Evolutionary conservation across 2,329 filamentous ascomycete genomes (phyloP), one percentile per base, ranked within the genome.

Genomic region (Alternaria conjuncta): DNA sequence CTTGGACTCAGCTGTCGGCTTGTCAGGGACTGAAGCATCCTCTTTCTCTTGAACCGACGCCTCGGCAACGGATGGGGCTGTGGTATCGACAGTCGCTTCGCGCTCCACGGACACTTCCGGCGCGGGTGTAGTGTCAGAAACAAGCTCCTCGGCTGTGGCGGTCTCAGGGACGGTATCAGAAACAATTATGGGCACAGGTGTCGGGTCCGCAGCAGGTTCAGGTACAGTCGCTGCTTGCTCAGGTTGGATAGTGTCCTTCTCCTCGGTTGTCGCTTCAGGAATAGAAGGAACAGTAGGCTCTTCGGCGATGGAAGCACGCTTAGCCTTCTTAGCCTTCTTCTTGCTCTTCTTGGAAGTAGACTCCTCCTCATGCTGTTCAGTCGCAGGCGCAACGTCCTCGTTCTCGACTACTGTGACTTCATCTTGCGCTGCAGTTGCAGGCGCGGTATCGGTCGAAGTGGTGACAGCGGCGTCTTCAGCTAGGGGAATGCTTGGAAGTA

Each of bases 261-360:
- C 51, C 55, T 60, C 53, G 21, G 43, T 25, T 7, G 54, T 53
- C 13, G 55, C 49, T 11, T 57, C 54, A 7, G 55, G 13, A 26
- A 54, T 2, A n/a, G 58, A 20, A n/a, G 4, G 25, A 2, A 49
- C 32, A 23, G 23, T 54, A 10, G 58, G 20, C 11, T 71, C 67
- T 18, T 67, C 64, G 21, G 20, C 23, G 10, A 64, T 44, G 9
- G 65, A 66, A 12, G 50, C 51, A 21, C 65, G 61, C 26, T 71
- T 72, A 6, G 44, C 62, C 36, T 72, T 71, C 61, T 72, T 71
- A 2, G 54, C 62, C 53, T 73, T 71, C 62, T 72, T 74, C 59
- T 71, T 72, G 50, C 49, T 56, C 46, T 71, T 71, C 47, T 72
- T 72, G 8, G 70, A 66, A 45, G 53, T 23, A 2, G 61, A n/a